Evolutionary conservation across 2,329 filamentous ascomycete genomes (phyloP).

Genomic region (Escovopsis sp.): DNA sequence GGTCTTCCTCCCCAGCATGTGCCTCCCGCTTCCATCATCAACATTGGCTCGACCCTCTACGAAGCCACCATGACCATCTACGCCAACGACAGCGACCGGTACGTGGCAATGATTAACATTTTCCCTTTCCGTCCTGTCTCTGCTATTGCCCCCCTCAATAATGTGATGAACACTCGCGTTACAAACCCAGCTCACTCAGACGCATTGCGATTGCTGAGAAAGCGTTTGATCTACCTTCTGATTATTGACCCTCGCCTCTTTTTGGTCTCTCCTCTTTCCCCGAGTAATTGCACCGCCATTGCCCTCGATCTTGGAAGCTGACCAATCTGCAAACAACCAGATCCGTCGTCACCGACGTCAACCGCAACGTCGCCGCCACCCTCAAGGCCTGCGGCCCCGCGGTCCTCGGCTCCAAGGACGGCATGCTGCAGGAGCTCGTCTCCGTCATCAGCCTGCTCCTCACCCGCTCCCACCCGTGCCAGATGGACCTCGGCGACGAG

Average conservation of each 20-base stretch:
- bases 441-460: conserved; percentile 65
- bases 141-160: conserved; percentile 13
- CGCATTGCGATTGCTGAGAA: conserved; percentile 85
- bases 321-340: conserved; percentile 39
- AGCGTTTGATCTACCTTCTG: conserved; percentile 33
- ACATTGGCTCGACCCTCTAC: conserved; percentile 75
- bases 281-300: conserved; percentile 3
- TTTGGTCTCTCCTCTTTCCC: conserved; percentile 12
- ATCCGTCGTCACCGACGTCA: conserved; percentile 83
- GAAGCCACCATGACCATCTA: conserved; percentile 72
- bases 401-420: conserved; percentile 55
- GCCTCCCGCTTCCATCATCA: conserved; percentile 64
- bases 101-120: no score
- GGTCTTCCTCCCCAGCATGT: conserved; percentile 71
- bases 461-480: conserved; percentile 81
- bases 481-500: conserved; percentile 73
- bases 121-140: conserved; percentile 3
- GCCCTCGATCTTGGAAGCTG: conserved; percentile 7
- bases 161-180: conserved; percentile 85
- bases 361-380: conserved; percentile 79
- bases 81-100: conserved; percentile 87
- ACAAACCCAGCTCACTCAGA: conserved; percentile 99
- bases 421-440: conserved; percentile 58
- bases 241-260: no score
- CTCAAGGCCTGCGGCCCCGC: conserved; percentile 84